A percentile compares a stretch with the other conserved stretches of the same genome.
Conservation (phyloP, 371 early-diverging fungal genomes). For the Batkoa obscura region DNA sequence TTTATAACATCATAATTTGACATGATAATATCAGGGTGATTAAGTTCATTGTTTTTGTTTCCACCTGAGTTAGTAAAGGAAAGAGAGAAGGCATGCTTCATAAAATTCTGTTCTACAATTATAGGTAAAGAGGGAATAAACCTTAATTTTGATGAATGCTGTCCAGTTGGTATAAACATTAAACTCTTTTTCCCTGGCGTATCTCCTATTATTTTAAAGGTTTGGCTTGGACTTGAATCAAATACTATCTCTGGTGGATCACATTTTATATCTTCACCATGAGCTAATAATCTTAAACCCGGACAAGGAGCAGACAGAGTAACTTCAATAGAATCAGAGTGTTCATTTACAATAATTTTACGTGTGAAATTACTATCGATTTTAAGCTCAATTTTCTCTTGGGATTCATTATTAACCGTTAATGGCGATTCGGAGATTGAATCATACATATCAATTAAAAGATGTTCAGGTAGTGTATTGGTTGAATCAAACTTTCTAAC, state of each 20-base stretch:
- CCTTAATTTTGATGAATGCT: conserved; percentile 17
- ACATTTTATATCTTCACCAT: conserved; percentile 25
- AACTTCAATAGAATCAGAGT: conserved; percentile 25
- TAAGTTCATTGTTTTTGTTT: neutral
- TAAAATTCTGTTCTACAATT: conserved; percentile 32
- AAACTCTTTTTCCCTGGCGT: conserved; percentile 30
- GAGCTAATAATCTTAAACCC: conserved; percentile 26
- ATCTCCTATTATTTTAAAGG: conserved; percentile 29
- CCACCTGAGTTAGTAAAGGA: conserved; percentile 13
- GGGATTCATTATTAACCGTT: neutral
- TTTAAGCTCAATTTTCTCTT: neutral
- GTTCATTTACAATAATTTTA: conserved; percentile 19
- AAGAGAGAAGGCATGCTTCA: conserved; percentile 34
- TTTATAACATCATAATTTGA: neutral
- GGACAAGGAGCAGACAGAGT: conserved; percentile 29
- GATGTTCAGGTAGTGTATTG: no score
- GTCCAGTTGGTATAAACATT: conserved; percentile 26
- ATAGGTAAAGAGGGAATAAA: conserved; percentile 29
- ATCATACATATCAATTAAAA: neutral
- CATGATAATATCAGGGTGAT: neutral
- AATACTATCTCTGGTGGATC: conserved; percentile 28
- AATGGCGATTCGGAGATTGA: neutral
- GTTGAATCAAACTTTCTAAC: no score
- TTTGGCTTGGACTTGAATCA: conserved; percentile 18
- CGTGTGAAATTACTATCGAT: neutral